These are phyloP conservation scores for Fusarium sp. DNA, from an alignment of 2,329 filamentous ascomycete genomes.

Conservation along the genomic window DNA sequence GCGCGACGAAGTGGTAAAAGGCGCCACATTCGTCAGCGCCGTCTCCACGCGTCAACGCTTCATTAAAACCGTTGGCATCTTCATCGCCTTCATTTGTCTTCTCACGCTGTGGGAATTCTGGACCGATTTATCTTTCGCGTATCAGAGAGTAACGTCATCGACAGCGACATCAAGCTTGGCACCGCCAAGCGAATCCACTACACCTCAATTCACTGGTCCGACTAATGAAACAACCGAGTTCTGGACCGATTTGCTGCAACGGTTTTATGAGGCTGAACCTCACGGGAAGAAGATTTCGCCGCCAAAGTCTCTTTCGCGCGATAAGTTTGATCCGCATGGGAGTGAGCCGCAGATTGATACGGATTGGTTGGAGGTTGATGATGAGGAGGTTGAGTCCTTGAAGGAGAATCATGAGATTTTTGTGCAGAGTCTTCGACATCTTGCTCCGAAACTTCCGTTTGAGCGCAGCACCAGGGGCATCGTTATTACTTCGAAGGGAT, in stretches of 20 bases:
- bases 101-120: slow-evolving; percentile 40
- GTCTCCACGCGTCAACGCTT: slow-evolving; percentile 23
- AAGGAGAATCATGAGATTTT: slow-evolving; percentile 31
- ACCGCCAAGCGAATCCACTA: background rate
- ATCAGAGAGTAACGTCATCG: slow-evolving; percentile 21
- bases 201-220: slow-evolving; percentile 27
- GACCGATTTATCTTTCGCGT: slow-evolving; percentile 21
- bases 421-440: slow-evolving; percentile 18
- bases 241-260: slow-evolving; percentile 22
- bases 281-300: slow-evolving; percentile 24
- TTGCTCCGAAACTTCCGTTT: slow-evolving; percentile 32
- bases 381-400: slow-evolving; percentile 25
- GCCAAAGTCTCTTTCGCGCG: slow-evolving; percentile 16
- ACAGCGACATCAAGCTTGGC: background rate
- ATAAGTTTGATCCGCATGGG: slow-evolving; percentile 36
- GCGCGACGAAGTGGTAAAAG: slow-evolving; percentile 12
- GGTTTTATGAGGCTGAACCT: slow-evolving; percentile 31
- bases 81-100: slow-evolving; percentile 27
- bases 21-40: slow-evolving; percentile 2
- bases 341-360: slow-evolving; percentile 9
- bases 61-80: slow-evolving; percentile 19
- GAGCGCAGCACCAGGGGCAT: slow-evolving; percentile 24
- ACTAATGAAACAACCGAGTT: slow-evolving; percentile 30
- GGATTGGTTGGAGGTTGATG: slow-evolving; percentile 28
- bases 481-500: slow-evolving; percentile 39